phyloP scores from a whole-genome alignment of 2,329 filamentous ascomycete species.

The Canariomyces notabilis region DNA sequence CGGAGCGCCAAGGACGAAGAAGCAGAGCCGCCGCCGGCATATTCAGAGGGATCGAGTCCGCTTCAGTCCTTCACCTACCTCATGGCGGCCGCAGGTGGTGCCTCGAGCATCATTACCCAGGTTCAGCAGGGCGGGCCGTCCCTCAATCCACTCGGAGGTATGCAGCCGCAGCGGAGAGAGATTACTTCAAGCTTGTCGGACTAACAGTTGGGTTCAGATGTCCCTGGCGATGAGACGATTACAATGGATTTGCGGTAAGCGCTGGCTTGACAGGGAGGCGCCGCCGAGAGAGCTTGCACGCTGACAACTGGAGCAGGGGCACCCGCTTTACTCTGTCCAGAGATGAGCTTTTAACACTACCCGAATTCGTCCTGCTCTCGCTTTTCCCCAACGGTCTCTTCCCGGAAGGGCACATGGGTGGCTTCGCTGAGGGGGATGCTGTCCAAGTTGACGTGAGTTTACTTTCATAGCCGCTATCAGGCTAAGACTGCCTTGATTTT shows the following conservation, averaged over 20 bases:
- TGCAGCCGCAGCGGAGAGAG: slow-evolving; percentile 23
- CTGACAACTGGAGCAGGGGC: slow-evolving; percentile 55
- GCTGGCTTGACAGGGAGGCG: not conserved
- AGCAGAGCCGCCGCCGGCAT: slow-evolving; percentile 89
- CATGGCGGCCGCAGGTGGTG: slow-evolving; percentile 96
- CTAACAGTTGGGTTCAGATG: slow-evolving; percentile 47
- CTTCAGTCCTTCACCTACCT: slow-evolving; percentile 90
- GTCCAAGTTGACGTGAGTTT: slow-evolving; percentile 84
- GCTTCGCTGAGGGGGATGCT: slow-evolving; percentile 86
- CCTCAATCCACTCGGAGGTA: slow-evolving; percentile 84
- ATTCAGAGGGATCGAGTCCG: slow-evolving; percentile 90
- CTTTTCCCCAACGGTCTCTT: slow-evolving; percentile 97
- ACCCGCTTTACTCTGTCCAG: slow-evolving; percentile 89
- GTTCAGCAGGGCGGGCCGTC: slow-evolving; percentile 90
- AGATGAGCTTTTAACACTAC: slow-evolving; percentile 90
- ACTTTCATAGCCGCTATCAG: slow-evolving; percentile 19
- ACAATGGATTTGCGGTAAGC: slow-evolving; percentile 85
- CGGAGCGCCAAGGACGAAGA: slow-evolving; percentile 66
- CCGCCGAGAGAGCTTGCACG: too few species aligned
- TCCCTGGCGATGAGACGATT: slow-evolving; percentile 87
- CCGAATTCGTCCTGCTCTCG: slow-evolving; percentile 96
- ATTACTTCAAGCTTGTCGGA: not conserved
- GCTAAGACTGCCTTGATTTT: too few species aligned
- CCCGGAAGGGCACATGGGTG: slow-evolving; percentile 91
- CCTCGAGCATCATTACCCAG: slow-evolving; percentile 98